Conservation (phyloP, 768 basidiomycete genomes). For the Amanita pseudoporphyria region DNA sequence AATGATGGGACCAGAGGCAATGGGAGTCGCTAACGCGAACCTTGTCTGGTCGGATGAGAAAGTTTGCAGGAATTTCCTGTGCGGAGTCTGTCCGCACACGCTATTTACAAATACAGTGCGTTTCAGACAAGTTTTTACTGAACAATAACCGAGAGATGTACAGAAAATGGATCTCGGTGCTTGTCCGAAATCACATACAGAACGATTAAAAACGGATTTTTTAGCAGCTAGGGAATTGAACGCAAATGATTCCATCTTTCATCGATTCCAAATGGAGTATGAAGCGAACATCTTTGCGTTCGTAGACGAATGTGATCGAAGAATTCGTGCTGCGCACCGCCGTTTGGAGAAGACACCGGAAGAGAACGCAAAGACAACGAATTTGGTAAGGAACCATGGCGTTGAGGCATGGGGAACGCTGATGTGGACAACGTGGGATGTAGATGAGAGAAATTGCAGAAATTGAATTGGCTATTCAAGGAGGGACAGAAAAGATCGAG, state of each 20-base stretch:
- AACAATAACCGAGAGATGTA: constrained; percentile 1
- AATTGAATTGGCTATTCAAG: constrained; percentile 97
- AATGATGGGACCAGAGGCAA: constrained; percentile 99
- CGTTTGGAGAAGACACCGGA: constrained; percentile 98
- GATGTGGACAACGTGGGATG: constrained; percentile 5
- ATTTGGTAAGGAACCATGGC: constrained; percentile 48
- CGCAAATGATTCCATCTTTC: constrained; percentile 74
- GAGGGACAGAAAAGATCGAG: constrained; percentile 98
- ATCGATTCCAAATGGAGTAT: constrained; percentile 89
- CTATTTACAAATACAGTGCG: constrained; percentile 96
- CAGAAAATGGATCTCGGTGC: constrained; percentile 99
- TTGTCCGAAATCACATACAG: constrained; percentile 94
- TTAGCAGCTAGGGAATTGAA: constrained; percentile 66
- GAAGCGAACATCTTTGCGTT: constrained; percentile 93
- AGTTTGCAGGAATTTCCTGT: constrained; percentile 96
- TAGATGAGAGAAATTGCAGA: constrained; percentile 99
- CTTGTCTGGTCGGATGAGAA: constrained; percentile 93
- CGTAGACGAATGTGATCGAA: constrained; percentile 96
- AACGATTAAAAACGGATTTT: constrained; percentile 88
- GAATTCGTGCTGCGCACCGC: constrained; percentile 89
- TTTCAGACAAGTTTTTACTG: constrained; percentile 9
- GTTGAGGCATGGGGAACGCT: neutral
- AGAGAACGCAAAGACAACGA: constrained; percentile 98
- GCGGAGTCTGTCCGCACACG: constrained; percentile 97
- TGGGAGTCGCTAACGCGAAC: constrained; percentile 92